Evolutionary conservation across 2,329 filamentous ascomycete genomes (phyloP).

Genomic region (Paramyrothecium roridum): DNA sequence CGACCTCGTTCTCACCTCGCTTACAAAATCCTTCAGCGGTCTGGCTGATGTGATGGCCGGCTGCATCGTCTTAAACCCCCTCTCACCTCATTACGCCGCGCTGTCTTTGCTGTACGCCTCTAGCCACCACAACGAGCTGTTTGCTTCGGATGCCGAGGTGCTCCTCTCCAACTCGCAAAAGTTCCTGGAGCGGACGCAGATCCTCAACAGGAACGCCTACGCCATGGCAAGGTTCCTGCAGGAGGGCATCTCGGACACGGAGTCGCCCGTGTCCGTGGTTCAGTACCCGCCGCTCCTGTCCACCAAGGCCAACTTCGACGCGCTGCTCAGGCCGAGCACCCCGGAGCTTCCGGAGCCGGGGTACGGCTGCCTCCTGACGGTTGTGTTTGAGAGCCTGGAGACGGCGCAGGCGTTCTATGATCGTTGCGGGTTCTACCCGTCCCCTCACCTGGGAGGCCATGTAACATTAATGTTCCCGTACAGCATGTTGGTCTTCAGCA

Average conservation of each 20-base stretch:
- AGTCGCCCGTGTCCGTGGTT: conserved; percentile 34
- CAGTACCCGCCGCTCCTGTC: conserved; percentile 40
- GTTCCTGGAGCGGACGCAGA: conserved; percentile 34
- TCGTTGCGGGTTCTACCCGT: conserved; percentile 42
- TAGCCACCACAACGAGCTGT: conserved; percentile 41
- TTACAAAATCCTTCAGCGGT: conserved; percentile 59
- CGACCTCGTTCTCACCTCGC: conserved; percentile 48
- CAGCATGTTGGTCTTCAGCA: conserved; percentile 39
- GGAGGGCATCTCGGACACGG: conserved; percentile 17
- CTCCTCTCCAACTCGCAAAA: conserved; percentile 42
- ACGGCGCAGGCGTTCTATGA: conserved; percentile 47
- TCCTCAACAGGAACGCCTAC: conserved; percentile 41
- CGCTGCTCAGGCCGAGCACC: conserved; percentile 32
- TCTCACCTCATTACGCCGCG: conserved; percentile 33
- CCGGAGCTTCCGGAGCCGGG: conserved; percentile 45
- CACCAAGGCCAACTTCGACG: conserved; percentile 27
- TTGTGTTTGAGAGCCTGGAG: conserved; percentile 44
- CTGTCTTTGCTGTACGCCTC: conserved; percentile 28
- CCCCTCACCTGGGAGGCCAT: conserved; percentile 52
- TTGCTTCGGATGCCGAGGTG: conserved; percentile 39
- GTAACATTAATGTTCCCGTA: conserved; percentile 47
- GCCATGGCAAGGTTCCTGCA: conserved; percentile 37
- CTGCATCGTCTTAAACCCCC: conserved; percentile 45
- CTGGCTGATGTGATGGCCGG: conserved; percentile 53
- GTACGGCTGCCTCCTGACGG: conserved; percentile 51